Conservation (phyloP, 1,284 basidiomycete genomes). For the Boletus mariae region DNA sequence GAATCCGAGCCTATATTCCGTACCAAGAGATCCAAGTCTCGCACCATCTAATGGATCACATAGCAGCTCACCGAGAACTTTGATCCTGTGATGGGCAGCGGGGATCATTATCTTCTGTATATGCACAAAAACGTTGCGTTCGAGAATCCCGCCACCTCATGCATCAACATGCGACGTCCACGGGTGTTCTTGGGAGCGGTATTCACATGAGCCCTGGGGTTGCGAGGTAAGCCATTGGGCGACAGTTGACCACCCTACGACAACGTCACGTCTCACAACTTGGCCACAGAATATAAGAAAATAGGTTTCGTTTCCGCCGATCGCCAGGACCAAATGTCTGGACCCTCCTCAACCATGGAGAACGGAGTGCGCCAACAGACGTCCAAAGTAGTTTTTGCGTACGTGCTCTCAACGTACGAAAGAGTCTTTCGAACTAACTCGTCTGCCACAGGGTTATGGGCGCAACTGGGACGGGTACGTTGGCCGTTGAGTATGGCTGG, state of each 20-base stretch:
- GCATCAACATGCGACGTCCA: background rate
- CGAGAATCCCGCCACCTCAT: background rate
- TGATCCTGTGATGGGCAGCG: background rate
- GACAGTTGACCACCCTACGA: too few species aligned
- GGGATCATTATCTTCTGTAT: too few species aligned
- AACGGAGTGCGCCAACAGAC: background rate
- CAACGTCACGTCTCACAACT: too few species aligned
- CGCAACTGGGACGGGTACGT: slow-evolving; percentile 1
- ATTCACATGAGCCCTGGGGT: too few species aligned
- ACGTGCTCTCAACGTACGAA: background rate
- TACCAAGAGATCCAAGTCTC: too few species aligned
- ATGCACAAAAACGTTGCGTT: background rate
- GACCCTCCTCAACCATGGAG: background rate
- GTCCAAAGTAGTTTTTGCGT: background rate
- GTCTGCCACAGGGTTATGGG: background rate
- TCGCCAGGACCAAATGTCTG: background rate
- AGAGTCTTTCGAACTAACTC: background rate
- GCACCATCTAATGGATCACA: too few species aligned
- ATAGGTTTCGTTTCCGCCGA: background rate
- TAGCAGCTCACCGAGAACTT: too few species aligned
- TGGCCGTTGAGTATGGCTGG: background rate
- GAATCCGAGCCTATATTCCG: too few species aligned
- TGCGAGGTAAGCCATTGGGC: too few species aligned
- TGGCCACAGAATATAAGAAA: background rate
- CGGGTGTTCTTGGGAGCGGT: too few species aligned